Evolutionary conservation across 495 filamentous ascomycete species (phyloP), one percentile per base, ranked within the genome.

Genomic region (Aspergillus olivimuriae): DNA sequence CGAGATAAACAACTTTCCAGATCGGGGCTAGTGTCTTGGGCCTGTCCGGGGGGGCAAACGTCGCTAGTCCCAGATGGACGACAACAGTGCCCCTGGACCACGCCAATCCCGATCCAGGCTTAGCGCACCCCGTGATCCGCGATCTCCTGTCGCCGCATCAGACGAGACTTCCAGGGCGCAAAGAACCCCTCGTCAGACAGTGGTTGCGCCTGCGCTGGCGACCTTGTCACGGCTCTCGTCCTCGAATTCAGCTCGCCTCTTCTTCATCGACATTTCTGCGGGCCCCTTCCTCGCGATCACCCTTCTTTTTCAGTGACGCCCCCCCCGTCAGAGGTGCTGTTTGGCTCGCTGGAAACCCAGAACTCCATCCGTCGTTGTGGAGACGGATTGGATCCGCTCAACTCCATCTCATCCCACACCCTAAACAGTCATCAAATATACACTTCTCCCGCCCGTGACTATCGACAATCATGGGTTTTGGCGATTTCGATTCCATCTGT

Each of bases 401-500:
- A 44, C 47, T 40, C 36, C 37, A 39, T 33, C 21, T 40, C 20
- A 40, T 41, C 24, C 20, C 15, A 14, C 21, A 32, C 37, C 33
- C 39, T 39, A 48, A 48, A 43, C 46, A 42, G 32, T 31, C 43
- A 21, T 14, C 18, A 21, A 17, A 41, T n/a, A 40, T 11, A 19
- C 33, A 8, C 10, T 34, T 30, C 8, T 11, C 23, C 15, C 17
- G 11, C 22, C 1, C 12, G 5, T 19, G 39, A 17, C 22, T 41
- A 9, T 7, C 32, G 34, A 30, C 18, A 18, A 8, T 24, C 10
- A 96, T 95, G 89, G 86, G 81, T 26, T 95, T 95, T 66, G 90
- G 90, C 36, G 82, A 91, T 63, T 95, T 96, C 65, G 72, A 82
- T 39, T 72, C 74, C 48, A 88, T 96, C 73, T 99, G 92, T 73